A percentile compares a stretch with the other conserved stretches of the same genome.
phyloP scores from a whole-genome alignment of 1,139 yeast species.

The Pichia sp. region DNA sequence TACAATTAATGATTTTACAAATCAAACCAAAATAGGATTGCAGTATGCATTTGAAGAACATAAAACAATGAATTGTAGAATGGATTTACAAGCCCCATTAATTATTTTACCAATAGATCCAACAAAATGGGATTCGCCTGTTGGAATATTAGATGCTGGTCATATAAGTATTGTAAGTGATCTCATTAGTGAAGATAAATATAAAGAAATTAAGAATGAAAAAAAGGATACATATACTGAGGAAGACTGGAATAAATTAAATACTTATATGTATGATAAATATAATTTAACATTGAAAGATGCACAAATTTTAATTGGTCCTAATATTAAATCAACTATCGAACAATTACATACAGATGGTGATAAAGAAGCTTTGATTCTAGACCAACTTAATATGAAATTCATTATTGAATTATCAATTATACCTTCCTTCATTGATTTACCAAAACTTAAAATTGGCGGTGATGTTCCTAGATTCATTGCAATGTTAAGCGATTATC shows the following conservation, averaged over 20 bases:
- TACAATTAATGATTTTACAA: slow-evolving; percentile 83
- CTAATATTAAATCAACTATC: slow-evolving; percentile 71
- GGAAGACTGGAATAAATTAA: slow-evolving; percentile 66
- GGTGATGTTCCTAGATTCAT: slow-evolving; percentile 75
- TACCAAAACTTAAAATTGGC: slow-evolving; percentile 67
- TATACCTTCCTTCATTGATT: slow-evolving; percentile 62
- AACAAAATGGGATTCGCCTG: slow-evolving; percentile 74
- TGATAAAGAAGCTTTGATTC: slow-evolving; percentile 48
- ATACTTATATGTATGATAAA: slow-evolving; percentile 82
- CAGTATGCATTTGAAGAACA: slow-evolving; percentile 94
- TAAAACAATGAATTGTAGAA: slow-evolving; percentile 75
- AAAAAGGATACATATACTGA: slow-evolving; percentile 56
- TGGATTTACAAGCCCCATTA: slow-evolving; percentile 91
- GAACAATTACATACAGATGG: slow-evolving; percentile 52
- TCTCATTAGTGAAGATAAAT: slow-evolving; percentile 63
- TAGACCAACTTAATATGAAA: slow-evolving; percentile 72
- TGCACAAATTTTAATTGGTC: slow-evolving; percentile 85
- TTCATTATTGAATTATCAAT: slow-evolving; percentile 76
- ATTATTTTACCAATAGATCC: slow-evolving; percentile 86
- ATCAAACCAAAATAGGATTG: slow-evolving; percentile 86
- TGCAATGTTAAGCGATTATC: slow-evolving; percentile 77
- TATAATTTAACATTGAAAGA: slow-evolving; percentile 73
- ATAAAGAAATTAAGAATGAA: slow-evolving; percentile 66
- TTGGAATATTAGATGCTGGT: slow-evolving; percentile 93
- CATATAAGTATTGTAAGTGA: slow-evolving; percentile 83